Base-by-base conservation (phyloP, 352 stramenopile genomes). In the Globisporangium takayamanum region DNA sequence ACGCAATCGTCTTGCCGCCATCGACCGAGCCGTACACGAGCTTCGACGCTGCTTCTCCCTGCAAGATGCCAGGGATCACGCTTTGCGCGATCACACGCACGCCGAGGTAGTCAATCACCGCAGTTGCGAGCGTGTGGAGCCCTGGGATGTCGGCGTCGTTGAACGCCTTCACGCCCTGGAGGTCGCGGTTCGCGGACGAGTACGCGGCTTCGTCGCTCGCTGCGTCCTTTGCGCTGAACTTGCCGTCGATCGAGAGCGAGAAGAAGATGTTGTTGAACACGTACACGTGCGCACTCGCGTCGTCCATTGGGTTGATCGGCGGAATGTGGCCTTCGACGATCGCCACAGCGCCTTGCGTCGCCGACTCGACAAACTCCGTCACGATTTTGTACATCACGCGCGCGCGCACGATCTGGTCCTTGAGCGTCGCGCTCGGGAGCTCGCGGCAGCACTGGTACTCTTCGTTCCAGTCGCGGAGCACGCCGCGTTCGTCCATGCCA, bases 211-310 rank as follows among this genome's bases (percentile, higher is more conserved):
- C 87, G 55, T 94, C 87, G 47, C 70, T 71, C 41, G 68, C 72
- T 12, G 77, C 68, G 54, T 95, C 82, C 72, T 92, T 93, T 1
- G 67, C 70, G 0, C 68, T 62, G 33, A 63, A 55, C 66, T 87
- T 87, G 25, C 87, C 84, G 57, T 97, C 89, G 22, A 96, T 74
- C 8, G 90, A 95, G 22, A 95, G 73, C 28, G 91, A 98, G 67
- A 98, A 98, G 74, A 99, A 99, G 59, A 98, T 98, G 68, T 97
- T 98, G 76, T 99, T 98, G 75, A 98, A 97, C 50, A 99, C 84
- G 68, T 97, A 99, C 36, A 98, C 94, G 66, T 98, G 93, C 26
- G 93, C 86, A 37, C 82, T 92, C 18, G 76, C 71, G 25, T 89
- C 78, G 67, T 99, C 96, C 76, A 98, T 98, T 14, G 94, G 93